phyloP scores from a whole-genome alignment of 2,329 filamentous ascomycete genomes.

The Botrytis fabae region DNA sequence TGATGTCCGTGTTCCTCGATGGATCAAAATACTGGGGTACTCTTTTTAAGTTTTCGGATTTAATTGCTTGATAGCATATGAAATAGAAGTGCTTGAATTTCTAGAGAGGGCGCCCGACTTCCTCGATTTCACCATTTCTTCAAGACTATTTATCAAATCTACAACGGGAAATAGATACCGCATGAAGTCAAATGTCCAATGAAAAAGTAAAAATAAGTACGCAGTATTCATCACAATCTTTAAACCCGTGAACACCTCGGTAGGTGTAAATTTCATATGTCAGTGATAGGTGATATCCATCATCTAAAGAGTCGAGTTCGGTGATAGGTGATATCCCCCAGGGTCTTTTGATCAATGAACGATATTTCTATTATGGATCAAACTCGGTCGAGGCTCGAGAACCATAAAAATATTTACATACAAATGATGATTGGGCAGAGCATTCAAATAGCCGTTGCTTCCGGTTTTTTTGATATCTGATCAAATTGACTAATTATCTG shows the following conservation, averaged over 20 bases:
- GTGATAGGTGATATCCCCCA: slow-evolving; percentile 1
- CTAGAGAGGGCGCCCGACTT: background rate
- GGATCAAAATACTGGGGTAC: background rate
- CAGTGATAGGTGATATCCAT: background rate
- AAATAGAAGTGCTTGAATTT: background rate
- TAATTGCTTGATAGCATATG: background rate
- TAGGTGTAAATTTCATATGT: background rate
- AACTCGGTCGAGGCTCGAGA: background rate
- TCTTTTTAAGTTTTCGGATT: background rate
- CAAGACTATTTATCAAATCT: background rate
- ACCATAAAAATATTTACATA: background rate
- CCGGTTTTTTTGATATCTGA: slow-evolving; percentile 1
- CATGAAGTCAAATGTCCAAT: background rate
- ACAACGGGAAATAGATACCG: background rate
- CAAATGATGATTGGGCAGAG: background rate
- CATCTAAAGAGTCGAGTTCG: background rate
- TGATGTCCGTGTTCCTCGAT: background rate
- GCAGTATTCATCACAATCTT: background rate
- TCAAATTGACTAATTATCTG: background rate
- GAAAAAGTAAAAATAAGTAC: background rate
- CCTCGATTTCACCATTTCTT: background rate
- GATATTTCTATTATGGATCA: background rate
- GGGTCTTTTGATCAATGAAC: background rate
- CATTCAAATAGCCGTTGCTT: background rate
- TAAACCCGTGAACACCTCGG: background rate